Conservation (phyloP, 1,139 yeast species). For the Suhomyces terraborum region DNA sequence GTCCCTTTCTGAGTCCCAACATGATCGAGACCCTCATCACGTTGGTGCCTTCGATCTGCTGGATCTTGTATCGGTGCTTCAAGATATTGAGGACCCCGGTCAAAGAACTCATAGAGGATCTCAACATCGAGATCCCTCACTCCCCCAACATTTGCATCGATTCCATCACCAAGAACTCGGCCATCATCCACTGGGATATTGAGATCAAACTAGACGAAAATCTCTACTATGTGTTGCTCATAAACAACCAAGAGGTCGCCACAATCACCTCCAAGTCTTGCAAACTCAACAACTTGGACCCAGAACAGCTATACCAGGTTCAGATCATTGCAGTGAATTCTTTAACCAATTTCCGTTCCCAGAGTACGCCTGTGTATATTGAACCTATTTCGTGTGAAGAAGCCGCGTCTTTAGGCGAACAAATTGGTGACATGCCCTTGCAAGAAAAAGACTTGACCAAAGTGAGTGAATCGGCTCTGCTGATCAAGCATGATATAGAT, state of each 20-base stretch:
- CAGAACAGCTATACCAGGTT: conserved; percentile 35
- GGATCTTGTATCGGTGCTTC: conserved; percentile 46
- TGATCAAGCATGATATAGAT: conserved; percentile 10
- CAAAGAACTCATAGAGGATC: conserved; percentile 37
- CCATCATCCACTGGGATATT: conserved; percentile 49
- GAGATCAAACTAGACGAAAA: conserved; percentile 35
- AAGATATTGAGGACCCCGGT: conserved; percentile 41
- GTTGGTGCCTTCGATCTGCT: conserved; percentile 44
- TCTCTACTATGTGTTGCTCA: conserved; percentile 37
- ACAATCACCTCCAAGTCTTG: conserved; percentile 41
- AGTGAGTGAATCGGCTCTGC: not conserved
- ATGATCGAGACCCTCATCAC: conserved; percentile 47
- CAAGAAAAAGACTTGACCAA: not conserved
- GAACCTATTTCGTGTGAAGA: conserved; percentile 14
- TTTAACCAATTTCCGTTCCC: conserved; percentile 39
- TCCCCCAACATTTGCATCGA: conserved; percentile 45
- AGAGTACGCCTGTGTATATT: conserved; percentile 36
- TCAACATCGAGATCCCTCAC: conserved; percentile 47
- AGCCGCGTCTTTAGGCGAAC: conserved; percentile 5
- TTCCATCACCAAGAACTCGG: conserved; percentile 32
- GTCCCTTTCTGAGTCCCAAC: not conserved
- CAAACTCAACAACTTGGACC: conserved; percentile 36
- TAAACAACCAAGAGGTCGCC: conserved; percentile 43
- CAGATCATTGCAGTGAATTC: conserved; percentile 45
- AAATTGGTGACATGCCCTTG: conserved; percentile 6